Conservation (phyloP, 495 filamentous ascomycete species). For the Penicillium ochrochloron region DNA sequence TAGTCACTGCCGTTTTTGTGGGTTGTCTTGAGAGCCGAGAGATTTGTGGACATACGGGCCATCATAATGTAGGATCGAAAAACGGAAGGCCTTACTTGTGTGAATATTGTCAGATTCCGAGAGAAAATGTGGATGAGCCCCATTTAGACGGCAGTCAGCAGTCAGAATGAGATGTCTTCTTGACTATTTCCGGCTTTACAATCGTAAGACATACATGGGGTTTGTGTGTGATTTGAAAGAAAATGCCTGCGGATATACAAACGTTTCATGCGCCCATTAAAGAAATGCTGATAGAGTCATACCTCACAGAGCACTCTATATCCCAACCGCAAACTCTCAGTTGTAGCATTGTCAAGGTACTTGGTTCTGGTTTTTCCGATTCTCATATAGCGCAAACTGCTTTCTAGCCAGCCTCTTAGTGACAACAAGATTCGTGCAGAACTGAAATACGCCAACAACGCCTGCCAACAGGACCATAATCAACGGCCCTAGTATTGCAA, state of each 20-base stretch:
- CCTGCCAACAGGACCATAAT: conserved; percentile 15
- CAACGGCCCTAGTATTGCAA: conserved; percentile 44
- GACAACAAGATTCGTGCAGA: conserved; percentile 13
- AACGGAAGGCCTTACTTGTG: too few species aligned
- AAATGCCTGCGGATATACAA: background rate
- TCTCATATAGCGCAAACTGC: conserved; percentile 5
- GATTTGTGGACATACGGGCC: background rate
- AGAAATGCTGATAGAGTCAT: background rate
- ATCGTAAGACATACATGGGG: background rate
- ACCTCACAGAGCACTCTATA: background rate
- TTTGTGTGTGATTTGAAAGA: background rate
- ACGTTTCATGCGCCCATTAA: background rate
- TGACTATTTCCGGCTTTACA: background rate
- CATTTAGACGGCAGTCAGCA: background rate
- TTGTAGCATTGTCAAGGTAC: background rate
- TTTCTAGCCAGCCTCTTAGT: conserved; percentile 10
- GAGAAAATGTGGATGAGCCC: background rate
- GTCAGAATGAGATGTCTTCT: background rate
- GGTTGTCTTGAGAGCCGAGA: background rate
- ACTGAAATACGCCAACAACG: conserved; percentile 8
- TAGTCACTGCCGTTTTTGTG: background rate
- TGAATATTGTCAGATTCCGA: too few species aligned
- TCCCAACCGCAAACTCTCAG: background rate
- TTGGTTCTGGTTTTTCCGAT: background rate
- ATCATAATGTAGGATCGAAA: background rate